Percentiles rank a stretch among this genome's conserved stretches.
phyloP scores from a whole-genome alignment of 2,329 filamentous ascomycete species.

The Colletotrichum noveboracense region DNA sequence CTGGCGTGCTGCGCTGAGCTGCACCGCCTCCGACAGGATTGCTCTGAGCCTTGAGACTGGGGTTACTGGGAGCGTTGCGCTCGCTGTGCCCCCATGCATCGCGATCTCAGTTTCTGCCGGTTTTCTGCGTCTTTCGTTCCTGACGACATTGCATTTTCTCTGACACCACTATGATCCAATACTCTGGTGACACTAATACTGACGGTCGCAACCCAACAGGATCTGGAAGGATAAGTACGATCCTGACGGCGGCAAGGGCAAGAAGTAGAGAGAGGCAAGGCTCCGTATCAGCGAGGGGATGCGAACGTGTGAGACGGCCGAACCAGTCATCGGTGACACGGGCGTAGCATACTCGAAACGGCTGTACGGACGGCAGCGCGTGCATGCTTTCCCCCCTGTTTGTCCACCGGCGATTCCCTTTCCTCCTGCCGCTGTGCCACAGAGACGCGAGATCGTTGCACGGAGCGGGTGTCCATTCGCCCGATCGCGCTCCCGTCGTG shows the following conservation, averaged over 20 bases:
- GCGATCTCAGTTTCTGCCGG: neutral
- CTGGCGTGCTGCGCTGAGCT: neutral
- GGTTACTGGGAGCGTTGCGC: neutral
- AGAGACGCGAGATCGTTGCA: neutral
- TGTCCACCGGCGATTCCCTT: neutral
- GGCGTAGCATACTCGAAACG: conserved; percentile 20
- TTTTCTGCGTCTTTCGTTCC: neutral
- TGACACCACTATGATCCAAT: neutral
- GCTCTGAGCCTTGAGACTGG: neutral
- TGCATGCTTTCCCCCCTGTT: neutral
- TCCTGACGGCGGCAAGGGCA: conserved; percentile 45
- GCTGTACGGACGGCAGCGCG: neutral
- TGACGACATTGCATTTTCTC: neutral
- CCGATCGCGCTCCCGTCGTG: neutral
- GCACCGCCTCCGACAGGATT: neutral
- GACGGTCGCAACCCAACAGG: conserved; percentile 53
- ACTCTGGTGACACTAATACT: neutral
- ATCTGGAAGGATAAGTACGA: conserved; percentile 99
- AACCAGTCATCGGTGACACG: conserved; percentile 2
- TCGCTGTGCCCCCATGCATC: neutral
- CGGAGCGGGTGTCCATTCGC: neutral
- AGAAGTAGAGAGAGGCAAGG: conserved; percentile 37
- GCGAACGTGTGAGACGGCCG: neutral
- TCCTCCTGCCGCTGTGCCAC: neutral
- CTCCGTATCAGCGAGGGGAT: neutral